Evolutionary conservation across 768 basidiomycete genomes (phyloP).

Genomic region (Agrocybe chaxingu): DNA sequence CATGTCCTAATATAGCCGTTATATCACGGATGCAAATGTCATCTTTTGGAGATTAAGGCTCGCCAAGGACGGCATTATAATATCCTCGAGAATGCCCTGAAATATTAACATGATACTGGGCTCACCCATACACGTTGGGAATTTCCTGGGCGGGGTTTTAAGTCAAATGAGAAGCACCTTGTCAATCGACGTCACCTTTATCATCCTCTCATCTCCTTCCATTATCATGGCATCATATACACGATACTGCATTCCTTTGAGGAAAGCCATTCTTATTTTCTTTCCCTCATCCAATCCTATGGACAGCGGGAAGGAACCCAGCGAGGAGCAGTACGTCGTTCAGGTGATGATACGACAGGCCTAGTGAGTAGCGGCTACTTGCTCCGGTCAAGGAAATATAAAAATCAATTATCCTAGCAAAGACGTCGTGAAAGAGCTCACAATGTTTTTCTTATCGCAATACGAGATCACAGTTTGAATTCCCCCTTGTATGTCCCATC

Average conservation of each 20-base stretch:
- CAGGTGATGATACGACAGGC: constrained; percentile 31
- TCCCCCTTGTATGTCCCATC: neutral
- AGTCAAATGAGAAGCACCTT: too few relatives aligned
- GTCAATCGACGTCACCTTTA: too few relatives aligned
- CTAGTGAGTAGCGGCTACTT: constrained; percentile 13
- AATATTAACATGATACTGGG: too few relatives aligned
- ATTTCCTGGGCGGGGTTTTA: too few relatives aligned
- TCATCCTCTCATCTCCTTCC: too few relatives aligned
- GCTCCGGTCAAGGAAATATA: too few relatives aligned
- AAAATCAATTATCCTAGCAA: neutral
- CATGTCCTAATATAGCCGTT: too few relatives aligned
- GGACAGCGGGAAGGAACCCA: neutral
- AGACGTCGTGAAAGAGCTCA: constrained; percentile 20
- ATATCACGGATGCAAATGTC: too few relatives aligned
- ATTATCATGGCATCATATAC: neutral
- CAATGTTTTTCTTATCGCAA: constrained; percentile 26
- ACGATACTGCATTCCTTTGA: constrained; percentile 29
- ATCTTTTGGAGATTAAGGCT: too few relatives aligned
- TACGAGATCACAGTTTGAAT: constrained; percentile 33
- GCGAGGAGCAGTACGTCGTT: constrained; percentile 18
- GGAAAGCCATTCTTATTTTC: constrained; percentile 29
- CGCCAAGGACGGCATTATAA: too few relatives aligned
- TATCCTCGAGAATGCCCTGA: too few relatives aligned
- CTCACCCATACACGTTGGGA: too few relatives aligned
- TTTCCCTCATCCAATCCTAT: constrained; percentile 19